Base-by-base conservation (phyloP, 805 yeast species). In the Suhomyces emberorum region DNA sequence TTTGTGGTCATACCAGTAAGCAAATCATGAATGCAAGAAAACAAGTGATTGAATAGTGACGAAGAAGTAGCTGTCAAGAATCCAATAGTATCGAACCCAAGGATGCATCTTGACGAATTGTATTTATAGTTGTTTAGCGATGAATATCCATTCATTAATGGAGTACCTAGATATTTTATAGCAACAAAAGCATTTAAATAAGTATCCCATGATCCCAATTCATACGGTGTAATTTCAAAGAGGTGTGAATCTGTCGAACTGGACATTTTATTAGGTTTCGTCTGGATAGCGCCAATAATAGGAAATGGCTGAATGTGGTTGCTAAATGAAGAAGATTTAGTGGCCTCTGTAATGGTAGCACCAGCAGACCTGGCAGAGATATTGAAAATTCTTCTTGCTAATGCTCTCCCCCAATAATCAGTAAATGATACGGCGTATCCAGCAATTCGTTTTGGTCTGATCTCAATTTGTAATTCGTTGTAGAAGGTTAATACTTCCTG, bases 331-430 rank as follows among this genome's bases (percentile, higher is more conserved):
- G 49, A 31, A 3, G 70, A 44, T 1, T 38, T 34, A 1, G 54
- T 43, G 10, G 66, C 52, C 2, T 72, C 51, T 0, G 72, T 63
- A 16, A 74, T 44, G 0, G 76, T 64, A 2, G 53, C 43, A 10
- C 69, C 64, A 3, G 70, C 64, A 2, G 61, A 43, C 21, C 66
- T 41, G 4, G 61, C 52, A 8, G 51, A 34, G 16, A 50, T 49
- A 0, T 72, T 68, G 34, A 76, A 71, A 2, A 77, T 58, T 24
- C 59, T 63, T 38, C 74, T 61, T 3, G 77, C 62, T 23, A 81
- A 58, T 0, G 84, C 85, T 41, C 78, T 62, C 0, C 84, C 86
- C 83, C 84, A 77, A 47, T 79, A 80, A 48, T 81, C 87, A 0
- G 85, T 80, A 28, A 81, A 64, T 0, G 84, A 76, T 0, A 78